Evolutionary conservation across 2,329 filamentous ascomycete genomes (phyloP), one percentile per base, ranked within the genome.

Genomic region (Ophiocordyceps camponoti-rufipedis): DNA sequence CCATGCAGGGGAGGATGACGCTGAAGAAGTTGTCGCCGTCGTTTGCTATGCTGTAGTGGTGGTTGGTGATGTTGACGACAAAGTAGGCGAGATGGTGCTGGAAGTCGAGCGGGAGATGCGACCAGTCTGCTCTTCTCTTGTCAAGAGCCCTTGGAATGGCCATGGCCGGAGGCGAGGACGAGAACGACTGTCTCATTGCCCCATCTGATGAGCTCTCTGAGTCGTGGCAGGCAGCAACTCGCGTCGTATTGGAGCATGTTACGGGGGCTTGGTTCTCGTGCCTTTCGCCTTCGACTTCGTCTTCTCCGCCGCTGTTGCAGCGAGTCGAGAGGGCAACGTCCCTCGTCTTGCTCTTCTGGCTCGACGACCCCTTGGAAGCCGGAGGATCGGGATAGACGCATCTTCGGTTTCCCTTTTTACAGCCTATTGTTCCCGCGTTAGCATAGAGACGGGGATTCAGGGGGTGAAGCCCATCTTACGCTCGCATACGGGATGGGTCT

Each of bases 341-440:
- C 50, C 64, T 70, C 19, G 59, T 54, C 52, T 61, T 57, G 18
- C 58, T 54, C 52, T 61, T 57, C 5, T 23, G 23, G 10, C 46
- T 49, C 44, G 50, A 41, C 28, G 52, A 48, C 23, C 63, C 58
- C 50, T 69, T 72, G 38, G 65, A 54, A 10, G 64, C 59, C 42
- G 75, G 66, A 29, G 79, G 69, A 43, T 89, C 85, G 3, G 91
- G 89, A 59, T 95, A 98, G 48, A 83, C 71, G 60, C 91, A 98
- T 51, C 94, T 85, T 63, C 91, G 76, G 53, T 80, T 84, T 44
- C 89, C 91, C 63, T 96, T 98, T 54, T 79, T 82, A 62, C 91
- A 98, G 56, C 89, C 87, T 82, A 49, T 40, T 19, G 23, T n/a
- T 31, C 7, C 8, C 28, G 32, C 14, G 43, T 54, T 46, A 54